Base-by-base conservation (phyloP, 2,329 filamentous ascomycete genomes). In the Tolypocladium tundrense region DNA sequence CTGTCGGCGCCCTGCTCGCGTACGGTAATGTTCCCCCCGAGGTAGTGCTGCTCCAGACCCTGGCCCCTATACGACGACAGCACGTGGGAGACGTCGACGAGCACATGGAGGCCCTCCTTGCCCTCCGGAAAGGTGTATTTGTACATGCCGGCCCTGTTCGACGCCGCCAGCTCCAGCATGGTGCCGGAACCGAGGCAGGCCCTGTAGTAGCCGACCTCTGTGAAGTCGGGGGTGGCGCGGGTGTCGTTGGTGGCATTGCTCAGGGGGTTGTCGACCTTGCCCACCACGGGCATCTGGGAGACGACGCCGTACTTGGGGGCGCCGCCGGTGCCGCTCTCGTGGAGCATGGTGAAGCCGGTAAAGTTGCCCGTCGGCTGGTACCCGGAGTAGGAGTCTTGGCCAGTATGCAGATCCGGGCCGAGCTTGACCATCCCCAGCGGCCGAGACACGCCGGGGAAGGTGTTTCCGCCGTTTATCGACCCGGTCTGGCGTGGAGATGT, bases 281-380 rank as follows among this genome's bases (percentile, higher is more conserved):
- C 81, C 0, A 79, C 64, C 1, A 82, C 69, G 0, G 82, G 84
- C 69, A 86, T 75, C 68, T 86, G 83, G 1, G 81, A 75, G 39
- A 86, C 80, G 1, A 87, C 83, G 5, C 86, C 86, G 60, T 88
- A 89, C 67, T 88, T 88, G 1, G 86, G 84, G 1, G 83, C 84
- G 1, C 86, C 86, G 9, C 86, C 86, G 0, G 85, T 89, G 3
- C 85, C 85, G 60, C 80, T 82, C 66, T 87, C 84, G 62, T 87
- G 85, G 64, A 87, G 81, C 78, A 87, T 76, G 59, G 79, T 82
- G 68, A 86, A 85, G 21, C 81, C 83, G 2, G 77, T 81, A 61
- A 86, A 80, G 39, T 78, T 76, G 3, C 82, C 82, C 35, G 69
- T 69, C 0, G 75, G 65, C 53, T 75, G 72, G 60, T 81, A 83